Evolutionary conservation across 805 yeast species (phyloP), one percentile per base, ranked within the genome.

Genomic region (Scheffersomyces stipitis): DNA sequence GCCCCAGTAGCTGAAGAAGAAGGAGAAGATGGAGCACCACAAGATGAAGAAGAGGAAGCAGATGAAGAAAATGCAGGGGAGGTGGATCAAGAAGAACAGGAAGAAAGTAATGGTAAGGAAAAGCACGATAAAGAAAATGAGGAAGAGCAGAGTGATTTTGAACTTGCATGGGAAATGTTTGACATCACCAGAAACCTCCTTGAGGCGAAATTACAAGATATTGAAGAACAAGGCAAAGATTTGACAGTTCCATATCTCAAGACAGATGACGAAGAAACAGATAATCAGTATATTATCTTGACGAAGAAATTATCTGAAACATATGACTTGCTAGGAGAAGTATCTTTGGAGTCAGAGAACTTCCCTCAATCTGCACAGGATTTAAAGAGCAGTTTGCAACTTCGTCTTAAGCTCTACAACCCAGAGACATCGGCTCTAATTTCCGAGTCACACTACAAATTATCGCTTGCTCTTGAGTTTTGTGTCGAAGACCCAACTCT

Each of bases 341-440:
- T 90, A 7, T 83, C 96, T 0, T 68, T 90, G 30, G 99, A 91
- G 54, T 78, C 93, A 2, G 97, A 91, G 50, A 86, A 87, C 59
- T 89, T 89, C 58, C 62, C 69, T 12, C 95, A 87, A 58, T 86
- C 96, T 0, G 75, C 83, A 0, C 64, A 65, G 14, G 96, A 90
- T 57, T 78, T 88, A 39, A 64, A 70, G 31, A 62, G 75, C 14
- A 70, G 87, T 28, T 68, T 86, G 23, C 62, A 74, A 18, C 60
- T 82, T 30, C 73, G 86, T 55, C 52, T 64, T 33, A 62, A 76
- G 38, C 54, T 85, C 9, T 81, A 71, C 49, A 54, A 56, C 37
- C 73, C 73, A 2, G 58, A 60, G n/a, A 59, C 64, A 6, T 74
- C 85, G 2, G 68, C 83, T 2, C 60, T 80, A 30, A 68, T 86